Conservation (phyloP, 306 rosid genomes). For the Hylodesmum podocarpum region DNA sequence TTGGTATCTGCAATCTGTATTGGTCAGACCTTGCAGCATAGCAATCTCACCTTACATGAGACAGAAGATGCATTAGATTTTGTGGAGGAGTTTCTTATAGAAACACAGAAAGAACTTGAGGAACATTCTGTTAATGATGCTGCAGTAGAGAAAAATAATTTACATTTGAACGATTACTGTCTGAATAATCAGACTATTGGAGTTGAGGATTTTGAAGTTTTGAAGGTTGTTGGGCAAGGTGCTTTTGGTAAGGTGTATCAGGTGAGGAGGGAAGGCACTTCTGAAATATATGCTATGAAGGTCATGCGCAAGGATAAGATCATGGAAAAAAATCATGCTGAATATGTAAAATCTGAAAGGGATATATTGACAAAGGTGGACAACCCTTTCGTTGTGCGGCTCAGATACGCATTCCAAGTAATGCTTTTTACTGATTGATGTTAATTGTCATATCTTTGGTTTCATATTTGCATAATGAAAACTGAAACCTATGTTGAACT, state of each 20-base stretch:
- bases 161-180: constrained; percentile 10
- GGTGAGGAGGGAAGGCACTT: constrained; percentile 69
- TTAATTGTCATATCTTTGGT: not conserved
- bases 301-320: constrained; percentile 87
- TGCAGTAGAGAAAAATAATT: constrained; percentile 9
- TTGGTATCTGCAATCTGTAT: constrained; percentile 48
- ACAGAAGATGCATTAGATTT: constrained; percentile 47
- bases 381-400: constrained; percentile 75
- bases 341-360: constrained; percentile 82
- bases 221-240: constrained; percentile 86
- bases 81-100: constrained; percentile 31
- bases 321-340: constrained; percentile 70
- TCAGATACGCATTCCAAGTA: constrained; percentile 86
- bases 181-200: constrained; percentile 46
- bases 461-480: constrained; percentile 4
- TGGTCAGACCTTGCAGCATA: constrained; percentile 49
- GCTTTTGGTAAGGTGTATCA: constrained; percentile 85
- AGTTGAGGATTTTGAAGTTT: constrained; percentile 71
- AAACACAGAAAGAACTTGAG: constrained; percentile 29
- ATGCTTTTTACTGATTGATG: constrained; percentile 3
- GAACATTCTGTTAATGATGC: constrained; percentile 27
- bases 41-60: constrained; percentile 55
- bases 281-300: constrained; percentile 89
- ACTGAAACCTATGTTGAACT: not conserved
- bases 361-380: constrained; percentile 68